Evolutionary conservation across 2,329 filamentous ascomycete species (phyloP).

Genomic region (Ophiostoma novo-ulmi): DNA sequence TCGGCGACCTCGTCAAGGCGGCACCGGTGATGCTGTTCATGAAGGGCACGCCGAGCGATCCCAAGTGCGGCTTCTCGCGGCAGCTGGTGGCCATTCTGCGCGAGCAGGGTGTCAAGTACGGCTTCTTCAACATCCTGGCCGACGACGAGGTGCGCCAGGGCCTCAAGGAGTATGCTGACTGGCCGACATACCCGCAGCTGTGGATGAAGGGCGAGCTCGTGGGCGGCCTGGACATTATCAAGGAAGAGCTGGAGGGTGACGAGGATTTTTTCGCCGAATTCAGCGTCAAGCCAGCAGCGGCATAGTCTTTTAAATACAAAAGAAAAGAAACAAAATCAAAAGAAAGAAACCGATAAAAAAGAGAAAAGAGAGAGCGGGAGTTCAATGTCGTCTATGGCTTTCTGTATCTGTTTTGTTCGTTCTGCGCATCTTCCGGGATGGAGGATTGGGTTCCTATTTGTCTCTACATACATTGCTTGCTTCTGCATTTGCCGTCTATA

Average conservation of each 20-base stretch:
- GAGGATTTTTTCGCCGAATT: slow-evolving; percentile 76
- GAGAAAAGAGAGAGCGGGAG: slow-evolving; percentile 1
- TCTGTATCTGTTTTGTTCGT: background rate
- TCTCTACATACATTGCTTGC: slow-evolving; percentile 4
- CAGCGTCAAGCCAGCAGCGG: slow-evolving; percentile 42
- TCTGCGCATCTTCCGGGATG: slow-evolving; percentile 9
- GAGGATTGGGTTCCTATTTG: slow-evolving; percentile 4
- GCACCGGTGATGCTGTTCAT: slow-evolving; percentile 99
- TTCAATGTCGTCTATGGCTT: background rate
- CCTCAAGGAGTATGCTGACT: slow-evolving; percentile 94
- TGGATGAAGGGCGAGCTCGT: slow-evolving; percentile 89
- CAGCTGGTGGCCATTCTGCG: slow-evolving; percentile 82
- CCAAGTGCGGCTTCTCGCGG: slow-evolving; percentile 92
- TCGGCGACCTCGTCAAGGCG: slow-evolving; percentile 83
- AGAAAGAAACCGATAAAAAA: slow-evolving; percentile 1
- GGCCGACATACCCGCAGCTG: slow-evolving; percentile 95
- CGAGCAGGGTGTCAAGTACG: slow-evolving; percentile 89
- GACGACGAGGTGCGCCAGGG: slow-evolving; percentile 97
- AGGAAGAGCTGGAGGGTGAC: slow-evolving; percentile 84
- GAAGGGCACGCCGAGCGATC: slow-evolving; percentile 95
- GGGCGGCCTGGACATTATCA: slow-evolving; percentile 93
- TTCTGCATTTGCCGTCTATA: background rate
- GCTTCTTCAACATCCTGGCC: slow-evolving; percentile 97
- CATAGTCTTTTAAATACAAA: background rate
- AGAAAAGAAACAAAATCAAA: background rate